phyloP scores from a whole-genome alignment of 305 asterid species.

The Euphrasia arctica region DNA sequence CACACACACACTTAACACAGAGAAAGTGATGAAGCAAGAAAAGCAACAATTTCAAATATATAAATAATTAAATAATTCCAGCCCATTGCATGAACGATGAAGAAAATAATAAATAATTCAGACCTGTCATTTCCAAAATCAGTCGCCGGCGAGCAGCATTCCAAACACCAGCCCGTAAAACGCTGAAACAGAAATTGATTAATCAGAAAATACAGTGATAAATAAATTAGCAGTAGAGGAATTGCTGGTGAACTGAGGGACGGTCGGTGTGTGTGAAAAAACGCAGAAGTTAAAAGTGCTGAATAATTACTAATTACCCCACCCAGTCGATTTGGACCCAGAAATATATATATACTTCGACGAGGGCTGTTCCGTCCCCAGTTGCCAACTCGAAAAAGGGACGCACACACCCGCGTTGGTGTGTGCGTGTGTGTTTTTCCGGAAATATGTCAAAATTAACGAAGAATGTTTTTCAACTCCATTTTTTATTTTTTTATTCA shows the following conservation, averaged over 20 bases:
- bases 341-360: background rate
- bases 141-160: slow-evolving; percentile 1
- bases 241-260: too few species aligned
- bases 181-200: background rate
- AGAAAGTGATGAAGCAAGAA: background rate
- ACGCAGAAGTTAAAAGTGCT: background rate
- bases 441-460: background rate
- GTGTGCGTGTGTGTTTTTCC: background rate
- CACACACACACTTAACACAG: slow-evolving; percentile 6
- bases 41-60: background rate
- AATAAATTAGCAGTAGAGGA: background rate
- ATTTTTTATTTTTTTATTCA: too few species aligned
- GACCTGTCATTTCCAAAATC: background rate
- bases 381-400: slow-evolving; percentile 4
- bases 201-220: background rate
- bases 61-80: background rate
- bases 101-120: background rate
- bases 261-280: background rate
- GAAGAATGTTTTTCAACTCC: background rate
- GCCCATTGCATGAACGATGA: slow-evolving; percentile 1
- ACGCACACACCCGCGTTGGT: slow-evolving; percentile 8
- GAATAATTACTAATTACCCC: too few species aligned
- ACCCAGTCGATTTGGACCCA: too few species aligned
- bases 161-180: background rate
- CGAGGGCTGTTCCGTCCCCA: background rate